phyloP scores from a whole-genome alignment of 176 grass and related monocot genomes.

The Cocos nucifera region DNA sequence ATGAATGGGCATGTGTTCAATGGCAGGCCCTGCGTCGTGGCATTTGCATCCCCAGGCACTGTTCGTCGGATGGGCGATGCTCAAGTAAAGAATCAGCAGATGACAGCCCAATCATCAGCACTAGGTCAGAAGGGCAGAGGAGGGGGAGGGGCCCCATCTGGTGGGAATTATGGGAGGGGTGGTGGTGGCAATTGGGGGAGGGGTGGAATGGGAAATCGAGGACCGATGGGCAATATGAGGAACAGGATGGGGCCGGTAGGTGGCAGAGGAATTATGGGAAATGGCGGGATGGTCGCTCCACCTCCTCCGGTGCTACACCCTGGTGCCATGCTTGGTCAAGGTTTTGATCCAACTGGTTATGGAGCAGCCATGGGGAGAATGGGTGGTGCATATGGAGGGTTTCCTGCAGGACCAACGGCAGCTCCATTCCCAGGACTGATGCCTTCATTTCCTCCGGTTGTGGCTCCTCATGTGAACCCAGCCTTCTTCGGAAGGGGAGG shows the following conservation, averaged over 20 bases:
- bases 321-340: slow-evolving; percentile 18
- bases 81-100: slow-evolving; percentile 20
- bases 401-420: slow-evolving; percentile 5
- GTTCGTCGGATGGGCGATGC: slow-evolving; percentile 19
- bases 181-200: slow-evolving; percentile 3
- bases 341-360: slow-evolving; percentile 14
- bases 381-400: slow-evolving; percentile 9
- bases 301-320: slow-evolving; percentile 15
- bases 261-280: slow-evolving; percentile 20
- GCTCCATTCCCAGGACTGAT: slow-evolving; percentile 21
- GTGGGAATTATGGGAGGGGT: slow-evolving; percentile 8
- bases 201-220: slow-evolving; percentile 25
- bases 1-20: slow-evolving; percentile 41
- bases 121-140: slow-evolving; percentile 20
- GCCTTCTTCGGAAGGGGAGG: slow-evolving; percentile 30
- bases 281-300: slow-evolving; percentile 19
- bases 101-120: background rate
- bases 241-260: slow-evolving; percentile 16
- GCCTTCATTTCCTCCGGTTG: slow-evolving; percentile 9
- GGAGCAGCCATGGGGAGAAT: slow-evolving; percentile 15
- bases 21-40: slow-evolving; percentile 35
- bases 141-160: slow-evolving; percentile 1
- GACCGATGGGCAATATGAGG: slow-evolving; percentile 15
- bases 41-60: slow-evolving; percentile 18
- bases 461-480: slow-evolving; percentile 36